phyloP scores from a whole-genome alignment of 148 eudicot genomes.

The Arbutus unedo region DNA sequence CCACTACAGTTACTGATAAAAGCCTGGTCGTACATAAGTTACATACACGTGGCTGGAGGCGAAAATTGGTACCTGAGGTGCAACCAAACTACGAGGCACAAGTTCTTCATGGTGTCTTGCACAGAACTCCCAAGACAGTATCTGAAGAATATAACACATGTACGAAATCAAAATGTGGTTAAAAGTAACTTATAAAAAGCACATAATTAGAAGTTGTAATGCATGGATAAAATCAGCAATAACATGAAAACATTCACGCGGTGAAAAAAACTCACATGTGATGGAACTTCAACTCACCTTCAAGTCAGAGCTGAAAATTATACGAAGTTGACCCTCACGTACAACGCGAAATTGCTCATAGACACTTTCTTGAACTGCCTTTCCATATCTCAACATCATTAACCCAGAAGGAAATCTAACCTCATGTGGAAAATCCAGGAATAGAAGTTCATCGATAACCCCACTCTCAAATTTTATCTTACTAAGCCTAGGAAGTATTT shows the following conservation, averaged over 20 bases:
- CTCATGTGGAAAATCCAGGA: slow-evolving; percentile 44
- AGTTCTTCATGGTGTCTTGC: slow-evolving; percentile 49
- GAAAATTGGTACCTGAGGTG: slow-evolving; percentile 50
- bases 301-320: slow-evolving; percentile 47
- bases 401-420: slow-evolving; percentile 38
- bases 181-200: neutral
- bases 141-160: slow-evolving; percentile 30
- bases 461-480: slow-evolving; percentile 46
- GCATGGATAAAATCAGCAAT: neutral
- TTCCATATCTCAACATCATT: slow-evolving; percentile 39
- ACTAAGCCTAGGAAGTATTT: slow-evolving; percentile 39
- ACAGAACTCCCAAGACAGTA: slow-evolving; percentile 70
- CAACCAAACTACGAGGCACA: slow-evolving; percentile 37
- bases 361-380: slow-evolving; percentile 55
- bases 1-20: neutral
- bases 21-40: neutral
- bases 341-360: slow-evolving; percentile 53
- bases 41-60: neutral
- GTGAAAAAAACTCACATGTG: neutral
- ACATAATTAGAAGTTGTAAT: neutral
- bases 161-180: neutral
- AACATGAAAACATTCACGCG: neutral
- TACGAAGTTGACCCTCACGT: slow-evolving; percentile 61
- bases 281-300: slow-evolving; percentile 42
- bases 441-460: slow-evolving; percentile 52